Evolutionary conservation across 2,329 filamentous ascomycete species (phyloP), one percentile per base, ranked within the genome.

Genomic region (Cladorrhinum sp.): DNA sequence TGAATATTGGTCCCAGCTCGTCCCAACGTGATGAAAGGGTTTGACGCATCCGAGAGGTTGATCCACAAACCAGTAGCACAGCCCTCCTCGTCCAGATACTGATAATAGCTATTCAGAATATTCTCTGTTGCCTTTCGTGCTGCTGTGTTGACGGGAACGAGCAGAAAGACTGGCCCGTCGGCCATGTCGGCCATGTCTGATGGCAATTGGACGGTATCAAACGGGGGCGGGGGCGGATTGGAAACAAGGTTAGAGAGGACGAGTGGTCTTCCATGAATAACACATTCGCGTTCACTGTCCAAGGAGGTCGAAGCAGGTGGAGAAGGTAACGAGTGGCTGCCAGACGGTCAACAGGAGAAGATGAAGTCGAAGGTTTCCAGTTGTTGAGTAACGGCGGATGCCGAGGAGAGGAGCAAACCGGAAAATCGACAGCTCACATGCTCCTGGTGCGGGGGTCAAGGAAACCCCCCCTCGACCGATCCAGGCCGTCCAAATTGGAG

Each of bases 1-100:
- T 62, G 62, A 32, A 71, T 67, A 22, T 69, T 61, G 45, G 61
- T 56, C 2, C 61, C 59, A 9, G 29, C 25, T 4, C 62, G 59
- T 18, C 69, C 69, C 10, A 71, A 58, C 0, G 65, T 66, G 50
- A 60, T 66, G 1, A 12, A 9, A 8, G 51, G 38, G 23, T 59
- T 63, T 0, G 55, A 48, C 9, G 61, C 55, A 27, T 60, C 53
- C 0, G 59, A 57, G 48, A 70, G 68, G 48, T 58, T 57, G n/a
- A 68, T 51, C 54, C 61, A 66, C 20, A 69, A 56, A 27, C 65
- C 66, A 38, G 25, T 9, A 13, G n/a, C 10, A 16, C 2, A 23
- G 18, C 20, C 18, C 3, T 55, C 32, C 23, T 38, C 12, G 22
- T 55, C 52, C 10, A 13, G 38, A 27, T 32, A 56, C 20, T 56